Conservation (phyloP, 1,284 basidiomycete genomes). For the Mrakiaceae sp. region DNA sequence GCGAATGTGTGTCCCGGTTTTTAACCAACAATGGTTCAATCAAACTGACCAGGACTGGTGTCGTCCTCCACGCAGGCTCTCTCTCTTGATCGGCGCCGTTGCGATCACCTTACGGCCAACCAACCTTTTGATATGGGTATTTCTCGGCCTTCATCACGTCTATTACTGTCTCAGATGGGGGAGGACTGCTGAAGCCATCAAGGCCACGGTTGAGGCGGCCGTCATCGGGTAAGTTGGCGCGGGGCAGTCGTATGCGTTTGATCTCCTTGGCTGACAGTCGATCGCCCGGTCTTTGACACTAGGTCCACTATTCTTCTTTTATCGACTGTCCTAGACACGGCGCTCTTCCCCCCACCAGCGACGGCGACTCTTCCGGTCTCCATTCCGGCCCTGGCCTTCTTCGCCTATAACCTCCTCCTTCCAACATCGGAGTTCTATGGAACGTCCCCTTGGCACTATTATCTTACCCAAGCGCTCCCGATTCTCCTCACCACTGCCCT, state of each 20-base stretch:
- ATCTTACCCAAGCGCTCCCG: slow-evolving; percentile 74
- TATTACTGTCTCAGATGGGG: slow-evolving; percentile 35
- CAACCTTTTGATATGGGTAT: slow-evolving; percentile 73
- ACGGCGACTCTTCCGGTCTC: slow-evolving; percentile 25
- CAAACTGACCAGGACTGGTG: too few relatives aligned
- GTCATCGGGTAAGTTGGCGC: slow-evolving; percentile 16
- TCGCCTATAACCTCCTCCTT: slow-evolving; percentile 66
- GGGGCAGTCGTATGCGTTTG: too few relatives aligned
- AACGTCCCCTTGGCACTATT: slow-evolving; percentile 74
- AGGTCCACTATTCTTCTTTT: slow-evolving; percentile 19
- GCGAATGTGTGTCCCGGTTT: neutral
- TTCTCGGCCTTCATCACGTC: slow-evolving; percentile 47
- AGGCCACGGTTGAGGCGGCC: neutral
- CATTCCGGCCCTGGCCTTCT: slow-evolving; percentile 47
- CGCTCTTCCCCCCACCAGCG: slow-evolving; percentile 18
- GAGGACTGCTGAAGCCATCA: neutral
- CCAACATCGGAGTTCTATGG: slow-evolving; percentile 95
- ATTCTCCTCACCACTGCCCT: slow-evolving; percentile 61
- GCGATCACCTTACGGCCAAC: slow-evolving; percentile 77
- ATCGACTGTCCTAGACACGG: slow-evolving; percentile 30
- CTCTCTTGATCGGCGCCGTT: slow-evolving; percentile 50
- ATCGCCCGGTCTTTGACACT: too few relatives aligned
- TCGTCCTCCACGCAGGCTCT: neutral
- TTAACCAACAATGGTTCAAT: too few relatives aligned
- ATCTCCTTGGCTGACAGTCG: too few relatives aligned